These are phyloP conservation scores for Penicillium coffeae DNA, from an alignment of 495 filamentous ascomycete genomes.

Conservation along the genomic window DNA sequence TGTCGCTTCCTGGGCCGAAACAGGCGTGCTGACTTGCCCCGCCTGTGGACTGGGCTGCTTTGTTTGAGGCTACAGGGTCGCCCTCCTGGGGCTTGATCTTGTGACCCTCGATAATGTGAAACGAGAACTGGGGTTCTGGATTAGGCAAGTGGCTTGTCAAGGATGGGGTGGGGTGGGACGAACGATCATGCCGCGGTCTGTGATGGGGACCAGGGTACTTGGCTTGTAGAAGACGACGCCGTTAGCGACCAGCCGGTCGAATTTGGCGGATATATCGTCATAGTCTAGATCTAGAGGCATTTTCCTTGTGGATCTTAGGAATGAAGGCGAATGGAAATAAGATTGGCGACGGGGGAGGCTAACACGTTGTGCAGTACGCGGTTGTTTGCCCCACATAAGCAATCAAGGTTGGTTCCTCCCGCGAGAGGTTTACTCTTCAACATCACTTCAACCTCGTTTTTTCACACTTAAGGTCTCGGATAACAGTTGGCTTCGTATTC, in stretches of 20 bases:
- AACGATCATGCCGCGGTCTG: conserved; percentile 13
- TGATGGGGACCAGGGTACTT: conserved; percentile 5
- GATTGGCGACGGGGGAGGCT: neutral
- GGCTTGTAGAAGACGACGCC: conserved; percentile 12
- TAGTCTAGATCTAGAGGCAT: conserved; percentile 13
- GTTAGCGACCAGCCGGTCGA: conserved; percentile 10
- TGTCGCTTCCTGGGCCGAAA: conserved; percentile 14
- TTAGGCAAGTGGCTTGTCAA: neutral
- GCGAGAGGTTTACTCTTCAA: neutral
- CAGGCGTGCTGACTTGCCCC: neutral
- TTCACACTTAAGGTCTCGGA: no score
- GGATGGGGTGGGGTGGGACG: neutral
- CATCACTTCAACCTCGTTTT: no score
- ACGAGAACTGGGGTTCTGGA: conserved; percentile 8
- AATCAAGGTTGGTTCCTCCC: neutral
- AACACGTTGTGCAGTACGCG: no score
- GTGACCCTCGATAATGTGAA: conserved; percentile 6
- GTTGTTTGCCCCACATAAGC: neutral
- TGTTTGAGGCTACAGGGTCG: neutral
- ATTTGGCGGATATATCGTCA: conserved; percentile 15
- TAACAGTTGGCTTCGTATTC: no score
- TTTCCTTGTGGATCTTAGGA: neutral
- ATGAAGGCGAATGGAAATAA: neutral
- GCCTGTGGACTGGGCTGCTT: neutral
- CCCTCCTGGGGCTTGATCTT: conserved; percentile 11